Evolutionary conservation across 352 stramenopile genomes (phyloP), one percentile per base, ranked within the genome.

Genomic region (Phytophthora colocasiae): DNA sequence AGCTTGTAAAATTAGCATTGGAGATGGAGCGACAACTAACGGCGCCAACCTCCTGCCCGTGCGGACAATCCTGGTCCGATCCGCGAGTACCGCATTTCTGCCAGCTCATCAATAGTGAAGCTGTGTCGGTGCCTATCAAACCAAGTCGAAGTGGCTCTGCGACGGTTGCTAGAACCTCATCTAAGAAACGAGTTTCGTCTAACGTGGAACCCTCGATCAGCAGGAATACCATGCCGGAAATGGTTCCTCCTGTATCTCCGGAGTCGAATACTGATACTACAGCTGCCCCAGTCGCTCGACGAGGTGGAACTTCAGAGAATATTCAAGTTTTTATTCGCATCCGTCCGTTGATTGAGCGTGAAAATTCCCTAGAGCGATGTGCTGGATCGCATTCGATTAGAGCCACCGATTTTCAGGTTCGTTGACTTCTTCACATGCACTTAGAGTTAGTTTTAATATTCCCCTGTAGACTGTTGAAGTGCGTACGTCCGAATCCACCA

Each of bases 311-410:
- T 3, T 84, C 86, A 0, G 87, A 95, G 63, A 90, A 83, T 58
- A 95, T 95, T 36, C 86, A 96, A 59, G 87, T 96, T 1, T 91
- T 93, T 36, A 87, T 96, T 38, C 87, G 86, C 26, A 94, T 96
- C 40, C 83, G 87, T 0, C 86, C 87, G 6, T 62, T 93, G 11
- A 91, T 96, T 32, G 81, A 93, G 10, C 81, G 87, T 2, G 87
- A 96, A 32, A 83, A 50, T 11, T 54, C 58, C 0, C 66, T 82
- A 49, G 66, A 71, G 15, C 57, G 59, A 11, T 71, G 57, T 34
- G 73, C 63, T 3, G 69, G 43, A 12, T 26, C 50, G 3, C 71
- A 83, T 38, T 87, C 67, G 3, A 89, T 89, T 51, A 70, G 73
- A 6, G 77, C 78, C 2, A 84, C 75, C 0, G 65, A 85, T 24